A percentile compares a stretch with the other conserved stretches of the same genome.
phyloP scores from a whole-genome alignment of 1,284 basidiomycete genomes.

The Apiotrichum domesticum region DNA sequence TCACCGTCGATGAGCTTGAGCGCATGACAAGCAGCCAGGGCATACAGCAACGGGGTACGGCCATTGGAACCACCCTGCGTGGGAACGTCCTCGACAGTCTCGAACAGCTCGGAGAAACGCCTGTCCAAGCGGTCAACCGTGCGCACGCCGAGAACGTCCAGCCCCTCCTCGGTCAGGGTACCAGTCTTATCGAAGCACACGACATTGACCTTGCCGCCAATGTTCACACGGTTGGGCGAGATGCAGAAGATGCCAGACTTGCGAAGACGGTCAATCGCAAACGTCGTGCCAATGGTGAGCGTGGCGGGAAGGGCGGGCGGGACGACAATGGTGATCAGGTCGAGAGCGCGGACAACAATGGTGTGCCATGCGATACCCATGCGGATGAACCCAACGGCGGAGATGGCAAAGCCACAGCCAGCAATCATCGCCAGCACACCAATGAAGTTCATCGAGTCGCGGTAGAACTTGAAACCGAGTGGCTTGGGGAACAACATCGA shows the following conservation, averaged over 20 bases:
- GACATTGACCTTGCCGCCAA: constrained; percentile 94
- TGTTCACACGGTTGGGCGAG: constrained; percentile 91
- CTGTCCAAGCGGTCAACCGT: constrained; percentile 64
- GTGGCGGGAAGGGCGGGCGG: constrained; percentile 97
- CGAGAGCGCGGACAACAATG: constrained; percentile 85
- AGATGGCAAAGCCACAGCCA: constrained; percentile 76
- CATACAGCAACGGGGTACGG: constrained; percentile 81
- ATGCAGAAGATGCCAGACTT: constrained; percentile 93
- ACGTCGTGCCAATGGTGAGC: constrained; percentile 94
- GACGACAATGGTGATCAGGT: constrained; percentile 96
- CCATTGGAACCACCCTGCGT: constrained; percentile 54
- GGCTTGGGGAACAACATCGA: constrained; percentile 99
- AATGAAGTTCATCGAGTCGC: constrained; percentile 96
- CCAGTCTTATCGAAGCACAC: constrained; percentile 99
- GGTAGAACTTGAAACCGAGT: constrained; percentile 95
- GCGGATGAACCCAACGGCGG: constrained; percentile 83
- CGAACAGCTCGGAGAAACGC: constrained; percentile 84
- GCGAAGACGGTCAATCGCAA: constrained; percentile 83
- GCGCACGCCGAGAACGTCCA: constrained; percentile 91
- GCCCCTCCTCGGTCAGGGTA: constrained; percentile 94
- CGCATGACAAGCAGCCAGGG: constrained; percentile 92
- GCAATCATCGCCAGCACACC: constrained; percentile 84
- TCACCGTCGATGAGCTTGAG: constrained; percentile 86
- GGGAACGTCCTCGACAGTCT: constrained; percentile 81
- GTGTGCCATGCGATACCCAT: constrained; percentile 86